Base-by-base conservation (phyloP, 805 yeast species). In the Cyberlindnera veronae region DNA sequence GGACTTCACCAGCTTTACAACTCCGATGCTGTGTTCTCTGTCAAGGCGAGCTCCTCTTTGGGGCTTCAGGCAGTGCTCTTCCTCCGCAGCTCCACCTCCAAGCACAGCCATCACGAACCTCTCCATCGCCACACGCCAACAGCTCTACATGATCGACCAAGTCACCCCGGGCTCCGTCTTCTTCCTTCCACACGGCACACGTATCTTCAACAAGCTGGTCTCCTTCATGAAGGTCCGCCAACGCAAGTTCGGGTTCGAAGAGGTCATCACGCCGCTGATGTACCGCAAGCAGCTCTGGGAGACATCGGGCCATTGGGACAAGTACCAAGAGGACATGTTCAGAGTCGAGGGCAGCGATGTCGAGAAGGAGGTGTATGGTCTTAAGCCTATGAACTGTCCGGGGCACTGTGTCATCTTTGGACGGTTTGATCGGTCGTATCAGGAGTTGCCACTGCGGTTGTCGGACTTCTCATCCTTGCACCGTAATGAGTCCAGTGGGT, bases 351-450 rank as follows among this genome's bases (percentile, higher is more conserved):
- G 90, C 2, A 71, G 55, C 23, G 62, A 67, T 30, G 44, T 59
- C 6, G 63, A 53, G 12, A 64, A 67, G 29, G 76, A 73, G 34
- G 71, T 65, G 13, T 91, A 83, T 60, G 95, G 96, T 0, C 67
- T 91, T 30, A 93, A 93, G 56, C 99, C 99, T 8, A 84, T 88
- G 96, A 87, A 87, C 62, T 88, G 96, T 57, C 96, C 96, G 0
- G 95, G 96, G 0, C 99, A 93, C 59, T 93, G 99, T 60, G 56
- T 93, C 32, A 74, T 93, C 16, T 93, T 79, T 63, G 75, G 78
- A 34, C 72, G 81, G 50, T 79, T 79, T 46, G 88, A 85, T 36
- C 75, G 91, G 46, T 84, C 95, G 0, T 84, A 86, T 58, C 77
- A 84, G 33, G 98, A 93, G 49, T 65, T 93, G 38, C 99, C 99